These are phyloP conservation scores for Tricholoma sp. DNA, from an alignment of 768 basidiomycete genomes.

Conservation along the genomic window DNA sequence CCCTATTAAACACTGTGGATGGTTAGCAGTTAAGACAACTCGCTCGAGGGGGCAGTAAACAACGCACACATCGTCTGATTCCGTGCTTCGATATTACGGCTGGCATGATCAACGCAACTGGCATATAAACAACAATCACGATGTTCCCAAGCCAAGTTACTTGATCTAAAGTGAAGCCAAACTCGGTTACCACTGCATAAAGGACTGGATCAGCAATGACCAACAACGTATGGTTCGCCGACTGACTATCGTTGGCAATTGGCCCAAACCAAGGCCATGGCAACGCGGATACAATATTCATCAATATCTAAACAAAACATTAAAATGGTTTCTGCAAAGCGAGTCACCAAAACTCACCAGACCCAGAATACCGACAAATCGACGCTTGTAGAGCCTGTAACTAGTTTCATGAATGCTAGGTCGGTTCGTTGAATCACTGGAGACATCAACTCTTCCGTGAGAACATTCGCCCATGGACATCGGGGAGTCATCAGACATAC, in stretches of 20 bases:
- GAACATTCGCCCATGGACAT: not conserved
- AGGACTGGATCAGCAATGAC: not conserved
- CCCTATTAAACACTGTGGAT: slow-evolving; percentile 57
- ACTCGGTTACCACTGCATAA: slow-evolving; percentile 50
- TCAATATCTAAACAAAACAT: slow-evolving; percentile 38
- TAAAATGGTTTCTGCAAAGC: not conserved
- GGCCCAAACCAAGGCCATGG: slow-evolving; percentile 82
- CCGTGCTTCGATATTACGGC: slow-evolving; percentile 53
- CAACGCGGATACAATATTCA: slow-evolving; percentile 63
- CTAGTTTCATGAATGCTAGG: not conserved
- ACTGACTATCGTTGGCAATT: slow-evolving; percentile 57
- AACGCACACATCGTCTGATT: slow-evolving; percentile 55
- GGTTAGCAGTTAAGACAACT: not conserved
- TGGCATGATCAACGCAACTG: slow-evolving; percentile 56
- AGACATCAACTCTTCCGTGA: not conserved
- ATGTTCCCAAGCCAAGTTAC: slow-evolving; percentile 83
- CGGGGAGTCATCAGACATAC: not conserved
- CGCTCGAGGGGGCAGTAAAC: not conserved
- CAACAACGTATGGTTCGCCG: not conserved
- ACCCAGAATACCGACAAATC: slow-evolving; percentile 61
- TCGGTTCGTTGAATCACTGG: too few relatives aligned
- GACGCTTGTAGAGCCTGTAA: slow-evolving; percentile 65
- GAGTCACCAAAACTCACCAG: slow-evolving; percentile 37
- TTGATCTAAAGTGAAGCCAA: slow-evolving; percentile 61
- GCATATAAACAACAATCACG: slow-evolving; percentile 58